A percentile compares a stretch with the other conserved stretches of the same genome.
phyloP scores from a whole-genome alignment of 2,329 filamentous ascomycete species.

The Xylaria sp. region DNA sequence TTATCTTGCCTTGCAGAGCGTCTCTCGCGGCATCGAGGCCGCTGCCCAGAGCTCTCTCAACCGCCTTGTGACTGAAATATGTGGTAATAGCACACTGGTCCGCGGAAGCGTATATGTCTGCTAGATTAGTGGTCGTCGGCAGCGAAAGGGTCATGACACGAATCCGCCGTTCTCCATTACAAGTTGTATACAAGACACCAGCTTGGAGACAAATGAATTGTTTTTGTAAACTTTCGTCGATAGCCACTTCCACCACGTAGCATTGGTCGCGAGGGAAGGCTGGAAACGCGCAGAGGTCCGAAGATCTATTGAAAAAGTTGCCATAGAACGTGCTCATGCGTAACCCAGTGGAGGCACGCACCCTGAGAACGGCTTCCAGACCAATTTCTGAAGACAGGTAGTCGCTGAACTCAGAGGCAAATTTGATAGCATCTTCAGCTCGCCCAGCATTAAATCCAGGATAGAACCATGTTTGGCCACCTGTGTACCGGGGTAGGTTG shows the following conservation, averaged over 20 bases:
- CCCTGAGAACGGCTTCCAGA: slow-evolving; percentile 92
- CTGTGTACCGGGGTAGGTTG: slow-evolving; percentile 94
- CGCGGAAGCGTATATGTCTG: slow-evolving; percentile 92
- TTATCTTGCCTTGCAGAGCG: slow-evolving; percentile 87
- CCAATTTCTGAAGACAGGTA: slow-evolving; percentile 97
- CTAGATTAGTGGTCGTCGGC: slow-evolving; percentile 89
- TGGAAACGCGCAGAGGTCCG: slow-evolving; percentile 96
- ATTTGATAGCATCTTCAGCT: slow-evolving; percentile 96
- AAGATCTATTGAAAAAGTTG: slow-evolving; percentile 99
- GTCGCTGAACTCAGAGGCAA: slow-evolving; percentile 95
- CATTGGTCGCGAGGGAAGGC: slow-evolving; percentile 97
- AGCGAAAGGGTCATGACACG: slow-evolving; percentile 92
- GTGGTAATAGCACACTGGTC: slow-evolving; percentile 93
- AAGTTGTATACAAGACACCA: slow-evolving; percentile 95
- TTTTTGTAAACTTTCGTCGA: slow-evolving; percentile 93
- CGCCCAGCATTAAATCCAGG: slow-evolving; percentile 96
- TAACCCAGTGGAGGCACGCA: slow-evolving; percentile 91
- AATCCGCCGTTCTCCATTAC: slow-evolving; percentile 95
- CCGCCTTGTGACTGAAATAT: slow-evolving; percentile 97
- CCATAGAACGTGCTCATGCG: slow-evolving; percentile 99
- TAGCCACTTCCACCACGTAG: slow-evolving; percentile 97
- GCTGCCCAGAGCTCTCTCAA: slow-evolving; percentile 85
- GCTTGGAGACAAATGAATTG: slow-evolving; percentile 92
- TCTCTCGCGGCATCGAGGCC: slow-evolving; percentile 92
- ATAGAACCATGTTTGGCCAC: slow-evolving; percentile 98